Evolutionary conservation across 768 basidiomycete genomes (phyloP).

Genomic region (Lactarius quietus): DNA sequence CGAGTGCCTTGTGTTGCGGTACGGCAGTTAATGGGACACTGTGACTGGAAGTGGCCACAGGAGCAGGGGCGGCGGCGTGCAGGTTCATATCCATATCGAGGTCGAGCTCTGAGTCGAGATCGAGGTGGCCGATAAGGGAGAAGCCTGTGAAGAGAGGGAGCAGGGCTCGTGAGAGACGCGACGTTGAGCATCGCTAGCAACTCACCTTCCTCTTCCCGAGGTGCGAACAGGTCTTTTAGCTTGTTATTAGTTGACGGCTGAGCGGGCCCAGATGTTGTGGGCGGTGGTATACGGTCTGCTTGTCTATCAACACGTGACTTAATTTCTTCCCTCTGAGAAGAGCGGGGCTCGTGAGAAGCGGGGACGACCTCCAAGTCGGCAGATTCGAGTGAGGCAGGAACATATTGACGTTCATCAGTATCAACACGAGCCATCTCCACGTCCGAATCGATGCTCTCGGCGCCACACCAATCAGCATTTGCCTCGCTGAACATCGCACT

Average conservation of each 20-base stretch:
- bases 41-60: background rate
- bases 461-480: conserved; percentile 55
- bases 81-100: conserved; percentile 49
- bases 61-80: background rate
- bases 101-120: conserved; percentile 69
- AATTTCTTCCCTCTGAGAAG: background rate
- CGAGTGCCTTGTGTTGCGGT: background rate
- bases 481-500: conserved; percentile 47
- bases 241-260: conserved; percentile 28
- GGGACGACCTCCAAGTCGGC: no score
- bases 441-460: conserved; percentile 45
- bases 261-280: background rate
- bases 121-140: conserved; percentile 71
- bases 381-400: no score
- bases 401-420: no score
- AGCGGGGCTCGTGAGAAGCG: background rate
- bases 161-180: background rate
- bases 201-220: conserved; percentile 63
- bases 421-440: conserved; percentile 15
- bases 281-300: background rate
- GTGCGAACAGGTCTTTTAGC: conserved; percentile 76
- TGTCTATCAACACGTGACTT: background rate
- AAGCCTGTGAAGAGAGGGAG: conserved; percentile 50
- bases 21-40: background rate
- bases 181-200: background rate